phyloP scores from a whole-genome alignment of 768 basidiomycete genomes.

The Phanerodontia chrysosporium region DNA sequence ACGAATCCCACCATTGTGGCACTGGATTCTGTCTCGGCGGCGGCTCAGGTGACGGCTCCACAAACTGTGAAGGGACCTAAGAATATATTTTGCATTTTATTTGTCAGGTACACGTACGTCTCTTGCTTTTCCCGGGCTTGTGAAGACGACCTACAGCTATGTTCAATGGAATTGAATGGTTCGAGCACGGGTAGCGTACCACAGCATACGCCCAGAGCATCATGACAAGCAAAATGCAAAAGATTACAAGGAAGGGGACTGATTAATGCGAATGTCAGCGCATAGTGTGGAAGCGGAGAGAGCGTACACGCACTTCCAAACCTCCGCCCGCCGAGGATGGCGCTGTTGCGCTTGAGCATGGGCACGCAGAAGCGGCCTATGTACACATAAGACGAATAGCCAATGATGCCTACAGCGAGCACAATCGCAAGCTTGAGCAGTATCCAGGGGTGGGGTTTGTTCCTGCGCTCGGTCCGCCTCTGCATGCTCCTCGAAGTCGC shows the following conservation, averaged over 20 bases:
- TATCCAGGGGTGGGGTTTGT: conserved; percentile 67
- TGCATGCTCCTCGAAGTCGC: conserved; percentile 5
- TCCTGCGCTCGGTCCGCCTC: conserved; percentile 28
- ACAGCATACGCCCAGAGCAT: conserved; percentile 75
- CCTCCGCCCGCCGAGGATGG: conserved; percentile 42
- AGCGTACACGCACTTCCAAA: conserved; percentile 79
- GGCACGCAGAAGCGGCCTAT: conserved; percentile 65
- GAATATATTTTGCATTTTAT: not conserved
- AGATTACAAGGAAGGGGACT: conserved; percentile 70
- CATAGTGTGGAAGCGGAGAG: too few species aligned
- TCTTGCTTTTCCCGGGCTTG: conserved; percentile 64
- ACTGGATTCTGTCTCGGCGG: conserved; percentile 15
- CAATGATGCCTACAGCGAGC: conserved; percentile 55
- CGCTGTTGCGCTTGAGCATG: conserved; percentile 49
- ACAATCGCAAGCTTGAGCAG: conserved; percentile 64
- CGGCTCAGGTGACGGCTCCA: conserved; percentile 17
- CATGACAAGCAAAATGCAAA: conserved; percentile 60
- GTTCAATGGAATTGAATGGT: not conserved
- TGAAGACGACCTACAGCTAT: conserved; percentile 51
- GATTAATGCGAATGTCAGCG: too few species aligned
- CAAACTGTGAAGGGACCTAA: conserved; percentile 17
- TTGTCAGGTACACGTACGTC: conserved; percentile 41
- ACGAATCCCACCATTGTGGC: conserved; percentile 22
- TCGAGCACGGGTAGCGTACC: conserved; percentile 38
- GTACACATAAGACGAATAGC: conserved; percentile 75